A percentile compares a stretch with the other conserved stretches of the same genome.
These are phyloP conservation scores for Sporopachydermia cereana DNA, from an alignment of 1,139 yeast genomes.

Conservation along the genomic window DNA sequence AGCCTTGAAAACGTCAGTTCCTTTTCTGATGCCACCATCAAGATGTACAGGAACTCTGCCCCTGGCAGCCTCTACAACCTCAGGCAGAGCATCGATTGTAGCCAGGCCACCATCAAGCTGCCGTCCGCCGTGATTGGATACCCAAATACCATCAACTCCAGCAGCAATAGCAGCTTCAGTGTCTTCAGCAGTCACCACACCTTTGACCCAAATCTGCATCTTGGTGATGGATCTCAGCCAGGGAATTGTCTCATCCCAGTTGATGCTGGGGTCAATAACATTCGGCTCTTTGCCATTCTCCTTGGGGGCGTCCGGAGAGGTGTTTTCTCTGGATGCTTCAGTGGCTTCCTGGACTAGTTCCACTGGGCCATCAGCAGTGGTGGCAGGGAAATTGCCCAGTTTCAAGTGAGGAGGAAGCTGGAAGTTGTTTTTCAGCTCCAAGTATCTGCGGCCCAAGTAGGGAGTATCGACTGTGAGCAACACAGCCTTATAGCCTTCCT, in stretches of 20 bases:
- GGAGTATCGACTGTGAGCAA: slow-evolving; percentile 63
- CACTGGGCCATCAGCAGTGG: slow-evolving; percentile 9
- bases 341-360: slow-evolving; percentile 7
- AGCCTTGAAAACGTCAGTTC: slow-evolving; percentile 57
- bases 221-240: slow-evolving; percentile 26
- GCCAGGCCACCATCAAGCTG: slow-evolving; percentile 53
- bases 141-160: slow-evolving; percentile 50
- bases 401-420: slow-evolving; percentile 26
- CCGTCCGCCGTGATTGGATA: slow-evolving; percentile 64
- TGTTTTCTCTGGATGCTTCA: slow-evolving; percentile 14
- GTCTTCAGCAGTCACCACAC: slow-evolving; percentile 50
- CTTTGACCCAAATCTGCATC: slow-evolving; percentile 35
- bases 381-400: slow-evolving; percentile 21
- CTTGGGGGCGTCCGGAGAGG: slow-evolving; percentile 10
- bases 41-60: slow-evolving; percentile 45
- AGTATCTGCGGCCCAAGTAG: slow-evolving; percentile 50
- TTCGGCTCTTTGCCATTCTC: slow-evolving; percentile 17
- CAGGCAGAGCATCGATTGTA: slow-evolving; percentile 52
- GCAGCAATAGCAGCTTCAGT: slow-evolving; percentile 44
- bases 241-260: slow-evolving; percentile 44
- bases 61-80: slow-evolving; percentile 37
- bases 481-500: slow-evolving; percentile 44
- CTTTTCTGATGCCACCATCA: slow-evolving; percentile 61
- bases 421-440: slow-evolving; percentile 37
- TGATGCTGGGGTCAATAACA: slow-evolving; percentile 59